A percentile compares a stretch with the other conserved stretches of the same genome.
phyloP scores from a whole-genome alignment of 2,329 filamentous ascomycete genomes.

The Akanthomyces uredinophilus region DNA sequence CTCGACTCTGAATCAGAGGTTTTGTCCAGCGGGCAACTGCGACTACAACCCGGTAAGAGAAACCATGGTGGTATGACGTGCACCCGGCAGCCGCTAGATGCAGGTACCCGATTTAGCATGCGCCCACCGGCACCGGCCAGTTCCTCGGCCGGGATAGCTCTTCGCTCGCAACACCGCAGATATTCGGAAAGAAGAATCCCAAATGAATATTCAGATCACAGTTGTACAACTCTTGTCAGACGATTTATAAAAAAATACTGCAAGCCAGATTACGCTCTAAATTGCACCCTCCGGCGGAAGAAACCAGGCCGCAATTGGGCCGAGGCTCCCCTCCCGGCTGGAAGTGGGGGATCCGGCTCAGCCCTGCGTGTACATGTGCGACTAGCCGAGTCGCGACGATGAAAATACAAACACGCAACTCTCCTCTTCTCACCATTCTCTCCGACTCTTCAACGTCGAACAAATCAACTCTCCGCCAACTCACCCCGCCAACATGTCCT shows the following conservation, averaged over 20 bases:
- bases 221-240: too few species aligned
- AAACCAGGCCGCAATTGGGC: not conserved
- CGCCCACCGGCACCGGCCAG: too few species aligned
- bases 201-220: too few species aligned
- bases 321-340: not conserved
- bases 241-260: not conserved
- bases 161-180: too few species aligned
- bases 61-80: too few species aligned
- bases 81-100: too few species aligned
- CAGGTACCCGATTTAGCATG: too few species aligned
- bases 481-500: not conserved
- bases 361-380: not conserved
- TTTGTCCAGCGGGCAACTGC: too few species aligned
- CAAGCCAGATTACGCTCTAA: not conserved
- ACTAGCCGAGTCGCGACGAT: not conserved
- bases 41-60: too few species aligned
- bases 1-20: too few species aligned
- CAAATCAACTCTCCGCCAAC: not conserved
- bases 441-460: not conserved
- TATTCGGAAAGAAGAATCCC: too few species aligned
- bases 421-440: not conserved
- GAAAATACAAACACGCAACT: not conserved
- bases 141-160: too few species aligned
- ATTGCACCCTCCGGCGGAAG: not conserved
- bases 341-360: not conserved